Percentiles rank a stretch among this genome's conserved stretches.
These are phyloP conservation scores for Calonectria naviculata DNA, from an alignment of 2,329 filamentous ascomycete species.

Conservation along the genomic window DNA sequence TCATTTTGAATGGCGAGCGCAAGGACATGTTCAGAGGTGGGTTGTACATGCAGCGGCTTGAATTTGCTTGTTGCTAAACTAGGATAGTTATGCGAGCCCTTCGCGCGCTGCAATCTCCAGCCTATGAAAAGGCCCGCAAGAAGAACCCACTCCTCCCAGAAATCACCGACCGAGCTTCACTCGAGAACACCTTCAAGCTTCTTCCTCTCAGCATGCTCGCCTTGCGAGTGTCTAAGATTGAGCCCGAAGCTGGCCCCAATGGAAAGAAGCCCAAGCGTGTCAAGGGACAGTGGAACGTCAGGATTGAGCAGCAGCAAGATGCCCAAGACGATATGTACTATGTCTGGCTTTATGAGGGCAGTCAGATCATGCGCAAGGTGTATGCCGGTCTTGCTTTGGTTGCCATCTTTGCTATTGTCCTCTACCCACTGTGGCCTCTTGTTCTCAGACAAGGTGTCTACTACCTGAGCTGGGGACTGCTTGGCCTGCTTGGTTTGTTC, in stretches of 20 bases:
- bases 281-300: constrained; percentile 96
- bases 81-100: constrained; percentile 91
- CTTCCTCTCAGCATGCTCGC: constrained; percentile 95
- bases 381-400: constrained; percentile 87
- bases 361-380: constrained; percentile 92
- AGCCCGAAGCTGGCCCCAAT: constrained; percentile 71
- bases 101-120: constrained; percentile 87
- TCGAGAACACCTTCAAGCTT: constrained; percentile 95
- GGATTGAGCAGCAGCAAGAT: constrained; percentile 96
- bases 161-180: constrained; percentile 87
- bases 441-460: constrained; percentile 93
- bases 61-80: constrained; percentile 15
- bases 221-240: constrained; percentile 84
- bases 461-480: constrained; percentile 95
- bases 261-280: constrained; percentile 85
- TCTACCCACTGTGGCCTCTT: constrained; percentile 97
- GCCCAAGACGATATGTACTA: constrained; percentile 90
- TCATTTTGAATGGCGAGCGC: constrained; percentile 93
- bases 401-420: constrained; percentile 86
- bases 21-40: constrained; percentile 98
- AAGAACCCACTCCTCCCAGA: constrained; percentile 92
- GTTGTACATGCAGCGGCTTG: constrained; percentile 5
- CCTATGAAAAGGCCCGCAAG: constrained; percentile 87
- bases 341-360: constrained; percentile 94
- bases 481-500: constrained; percentile 91